Base-by-base conservation (phyloP, 225 moss, liverwort and hornwort species). In the Straminergon stramineum region DNA sequence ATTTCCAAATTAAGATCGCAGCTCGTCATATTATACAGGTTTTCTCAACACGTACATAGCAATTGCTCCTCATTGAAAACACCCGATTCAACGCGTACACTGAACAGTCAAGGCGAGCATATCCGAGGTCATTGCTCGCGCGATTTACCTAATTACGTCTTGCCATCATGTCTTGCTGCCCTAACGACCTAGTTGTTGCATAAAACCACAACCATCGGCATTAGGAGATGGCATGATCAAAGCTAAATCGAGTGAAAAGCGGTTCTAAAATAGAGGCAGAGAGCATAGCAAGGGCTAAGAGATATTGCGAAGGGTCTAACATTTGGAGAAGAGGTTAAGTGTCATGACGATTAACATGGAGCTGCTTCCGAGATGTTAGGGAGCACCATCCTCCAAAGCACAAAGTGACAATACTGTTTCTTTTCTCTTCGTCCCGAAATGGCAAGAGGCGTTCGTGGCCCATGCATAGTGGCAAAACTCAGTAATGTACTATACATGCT, bases 291-390 rank as follows among this genome's bases (percentile, higher is more conserved):
- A 63, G 68, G 85, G 35, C 56, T 18, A 58, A 24, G 68, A 61
- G 45, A 61, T 74, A 67, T 31, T 51, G 81, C 61, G 67, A 87
- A 87, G 81, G 64, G 66, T 71, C 83, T 35, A 88, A 88, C 85
- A 85, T 53, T 61, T 75, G 45, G 83, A 82, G 86, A 85, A 75
- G 73, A 79, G 53, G 37, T 62, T 63, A 61, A 89, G 83, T 86
- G 65, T 84, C 79, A 84, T 83, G 57, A 88, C 79, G 84, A 83
- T 89, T 92, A 84, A 86, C 83, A 45, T 79, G 90, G 83, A 86
- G 45, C 57, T 71, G 22, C 51, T 86, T 66, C 73, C 67, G 83
- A 90, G 89, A 90, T 92, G 30, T 60, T 35, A 83, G 92, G 90
- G 80, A 90, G 66, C 84, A 74, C 17, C 16, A 79, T 58, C 17